phyloP scores from a whole-genome alignment of 2,329 filamentous ascomycete species.

The Ascochyta viciae-villosae region DNA sequence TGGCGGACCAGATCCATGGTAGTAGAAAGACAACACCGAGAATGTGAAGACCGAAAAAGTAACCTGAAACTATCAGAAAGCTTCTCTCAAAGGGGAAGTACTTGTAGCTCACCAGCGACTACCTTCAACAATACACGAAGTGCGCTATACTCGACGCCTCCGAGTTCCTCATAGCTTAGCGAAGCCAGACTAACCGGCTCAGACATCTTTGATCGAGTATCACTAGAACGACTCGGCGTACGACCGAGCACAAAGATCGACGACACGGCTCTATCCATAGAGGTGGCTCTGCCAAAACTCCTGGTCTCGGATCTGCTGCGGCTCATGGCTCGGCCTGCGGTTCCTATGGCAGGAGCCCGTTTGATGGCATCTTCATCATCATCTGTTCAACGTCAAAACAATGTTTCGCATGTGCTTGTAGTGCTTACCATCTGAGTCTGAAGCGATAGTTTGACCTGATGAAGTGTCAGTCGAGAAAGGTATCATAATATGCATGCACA shows the following conservation, averaged over 20 bases:
- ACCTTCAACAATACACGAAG: constrained; percentile 59
- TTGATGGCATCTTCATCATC: too few relatives aligned
- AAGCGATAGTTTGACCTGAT: too few relatives aligned
- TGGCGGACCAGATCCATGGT: constrained; percentile 53
- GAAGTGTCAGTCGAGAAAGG: too few relatives aligned
- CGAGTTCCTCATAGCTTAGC: constrained; percentile 53
- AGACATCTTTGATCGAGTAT: constrained; percentile 49
- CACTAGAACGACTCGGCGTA: constrained; percentile 12
- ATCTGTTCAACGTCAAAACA: too few relatives aligned
- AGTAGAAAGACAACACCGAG: constrained; percentile 57
- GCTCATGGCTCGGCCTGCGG: constrained; percentile 8
- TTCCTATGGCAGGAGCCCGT: too few relatives aligned
- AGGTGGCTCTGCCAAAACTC: constrained; percentile 41
- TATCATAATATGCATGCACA: too few relatives aligned
- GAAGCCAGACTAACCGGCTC: constrained; percentile 54
- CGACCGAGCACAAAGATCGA: constrained; percentile 52
- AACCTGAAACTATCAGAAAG: constrained; percentile 33
- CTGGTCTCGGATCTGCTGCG: constrained; percentile 16
- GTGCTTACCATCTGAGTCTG: too few relatives aligned
- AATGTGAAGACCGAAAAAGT: constrained; percentile 58
- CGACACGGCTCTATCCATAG: constrained; percentile 50
- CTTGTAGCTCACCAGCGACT: constrained; percentile 41
- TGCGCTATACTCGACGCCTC: constrained; percentile 59
- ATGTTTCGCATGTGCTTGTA: too few relatives aligned
- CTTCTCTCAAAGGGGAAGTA: too few relatives aligned